phyloP scores from a whole-genome alignment of 371 early-diverging fungal genomes.

The Mucor irregularis region DNA sequence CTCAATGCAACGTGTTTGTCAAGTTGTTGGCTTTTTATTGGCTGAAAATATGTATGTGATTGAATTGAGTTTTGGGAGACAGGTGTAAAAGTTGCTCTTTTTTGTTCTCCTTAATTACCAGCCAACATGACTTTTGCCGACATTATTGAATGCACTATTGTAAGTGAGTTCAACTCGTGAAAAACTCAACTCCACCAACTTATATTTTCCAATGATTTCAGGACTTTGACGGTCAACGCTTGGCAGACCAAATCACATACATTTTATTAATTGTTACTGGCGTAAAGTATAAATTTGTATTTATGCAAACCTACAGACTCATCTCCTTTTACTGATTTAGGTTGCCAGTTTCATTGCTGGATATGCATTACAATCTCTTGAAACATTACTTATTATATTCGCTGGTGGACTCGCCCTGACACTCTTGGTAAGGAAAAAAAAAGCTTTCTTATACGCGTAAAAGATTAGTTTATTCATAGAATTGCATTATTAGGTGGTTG shows the following conservation, averaged over 20 bases:
- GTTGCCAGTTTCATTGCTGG: slow-evolving; percentile 17
- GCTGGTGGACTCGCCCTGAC: slow-evolving; percentile 15
- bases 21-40: too few species aligned
- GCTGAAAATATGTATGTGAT: too few species aligned
- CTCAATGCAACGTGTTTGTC: too few species aligned
- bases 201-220: too few species aligned
- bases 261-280: slow-evolving; percentile 11
- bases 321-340: background rate
- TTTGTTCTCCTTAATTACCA: background rate
- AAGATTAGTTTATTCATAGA: background rate
- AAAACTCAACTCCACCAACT: background rate
- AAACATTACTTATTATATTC: slow-evolving; percentile 10
- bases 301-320: background rate
- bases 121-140: slow-evolving; percentile 21
- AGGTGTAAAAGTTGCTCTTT: background rate
- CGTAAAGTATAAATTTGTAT: slow-evolving; percentile 5
- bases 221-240: slow-evolving; percentile 30
- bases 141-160: slow-evolving; percentile 24
- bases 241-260: slow-evolving; percentile 14
- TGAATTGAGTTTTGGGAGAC: too few species aligned
- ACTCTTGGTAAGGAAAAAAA: slow-evolving; percentile 13
- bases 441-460: background rate
- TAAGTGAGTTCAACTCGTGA: background rate
- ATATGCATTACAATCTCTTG: slow-evolving; percentile 18
- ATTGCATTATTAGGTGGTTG: slow-evolving; percentile 11